Base-by-base conservation (phyloP, 768 basidiomycete genomes). In the Phanerochaete carnosa region DNA sequence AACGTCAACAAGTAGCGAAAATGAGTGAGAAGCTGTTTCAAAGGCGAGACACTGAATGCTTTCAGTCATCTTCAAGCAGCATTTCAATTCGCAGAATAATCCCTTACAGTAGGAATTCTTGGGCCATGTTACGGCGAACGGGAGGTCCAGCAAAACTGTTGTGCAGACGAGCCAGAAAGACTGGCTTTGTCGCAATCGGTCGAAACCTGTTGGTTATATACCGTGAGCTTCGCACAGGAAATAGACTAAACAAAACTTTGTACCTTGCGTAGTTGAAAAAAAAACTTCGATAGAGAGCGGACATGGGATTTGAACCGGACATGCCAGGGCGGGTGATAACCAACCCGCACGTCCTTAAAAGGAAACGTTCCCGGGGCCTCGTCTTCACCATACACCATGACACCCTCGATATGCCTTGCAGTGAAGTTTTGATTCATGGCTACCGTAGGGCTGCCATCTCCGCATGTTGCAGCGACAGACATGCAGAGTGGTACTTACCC, bases 1-100 rank as follows among this genome's bases (percentile, higher is more conserved):
- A 88, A 74, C 0, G 82, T 86, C 13, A 87, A 69, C 50, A 83
- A 76, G 67, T 82, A 88, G 8, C 87, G 82, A 33, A 80, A 83
- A 68, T 88, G 86, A 12, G 79, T 80, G 35, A 81, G 74, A 4
- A 85, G 73, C 43, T 74, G 62, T 2, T 67, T 69, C 49, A 79
- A 76, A 0, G 82, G 72, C 4, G 79, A 75, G 45, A 85, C 77
- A 60, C 82, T 84, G 56, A 8, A 19, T 11, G 4, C 19, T 8
- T 4, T 11, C 19, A 4, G 19, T 19, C 39, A 43, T 12, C 19
- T 9, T 43, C 15, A 35, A 15, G 33, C 30, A 15, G 33, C 23
- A 15, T 3, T 13, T 8, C 25, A 39, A 23, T 25, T 6, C 22
- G 37, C 23, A 49, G 23, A 9, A 29, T 19, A 19, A 49, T 6